Conservation (phyloP, 2,329 filamentous ascomycete genomes). For the Xylaria sp. region DNA sequence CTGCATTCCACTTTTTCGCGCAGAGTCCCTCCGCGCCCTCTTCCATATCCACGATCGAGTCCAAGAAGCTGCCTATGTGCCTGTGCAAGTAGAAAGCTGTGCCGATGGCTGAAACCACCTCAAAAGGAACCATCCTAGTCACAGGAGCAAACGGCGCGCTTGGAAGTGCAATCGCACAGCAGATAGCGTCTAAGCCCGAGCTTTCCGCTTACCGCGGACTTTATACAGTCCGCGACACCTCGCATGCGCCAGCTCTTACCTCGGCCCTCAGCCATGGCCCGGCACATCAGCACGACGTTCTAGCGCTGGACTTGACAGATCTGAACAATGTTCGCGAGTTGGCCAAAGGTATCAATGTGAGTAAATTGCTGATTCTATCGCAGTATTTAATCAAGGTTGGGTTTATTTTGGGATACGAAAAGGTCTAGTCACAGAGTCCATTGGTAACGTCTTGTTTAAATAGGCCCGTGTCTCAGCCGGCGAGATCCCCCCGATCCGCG, state of each 20-base stretch:
- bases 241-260: background rate
- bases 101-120: background rate
- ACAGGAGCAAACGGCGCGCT: conserved; percentile 41
- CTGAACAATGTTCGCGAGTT: conserved; percentile 29
- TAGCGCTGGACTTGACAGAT: conserved; percentile 31
- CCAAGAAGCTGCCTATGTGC: background rate
- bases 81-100: background rate
- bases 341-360: conserved; percentile 31
- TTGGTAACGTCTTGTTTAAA: background rate
- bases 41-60: background rate
- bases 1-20: background rate
- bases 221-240: conserved; percentile 32
- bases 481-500: conserved; percentile 54
- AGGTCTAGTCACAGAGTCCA: background rate
- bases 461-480: conserved; percentile 5
- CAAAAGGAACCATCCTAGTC: conserved; percentile 31
- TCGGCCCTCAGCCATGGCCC: background rate
- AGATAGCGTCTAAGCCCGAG: conserved; percentile 14
- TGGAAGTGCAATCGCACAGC: conserved; percentile 32
- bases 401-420: background rate
- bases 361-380: background rate
- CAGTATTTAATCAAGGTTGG: background rate
- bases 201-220: conserved; percentile 32
- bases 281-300: conserved; percentile 27
- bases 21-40: background rate